A percentile compares a stretch with the other conserved stretches of the same genome.
phyloP scores from a whole-genome alignment of 2,329 filamentous ascomycete genomes.

The Fusarium fujikuroi region DNA sequence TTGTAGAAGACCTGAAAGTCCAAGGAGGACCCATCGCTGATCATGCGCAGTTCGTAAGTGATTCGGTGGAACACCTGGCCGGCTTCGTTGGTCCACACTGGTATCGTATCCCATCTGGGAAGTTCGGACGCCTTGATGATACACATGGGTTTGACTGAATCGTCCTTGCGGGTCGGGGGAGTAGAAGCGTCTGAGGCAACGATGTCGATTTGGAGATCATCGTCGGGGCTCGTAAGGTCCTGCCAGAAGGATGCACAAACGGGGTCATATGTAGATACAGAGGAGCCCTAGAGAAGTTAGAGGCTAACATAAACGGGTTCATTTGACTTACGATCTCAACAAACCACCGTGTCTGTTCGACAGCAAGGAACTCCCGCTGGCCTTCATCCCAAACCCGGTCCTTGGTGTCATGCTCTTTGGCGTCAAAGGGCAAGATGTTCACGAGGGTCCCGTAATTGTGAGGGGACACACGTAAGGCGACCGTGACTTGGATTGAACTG shows the following conservation, averaged over 20 bases:
- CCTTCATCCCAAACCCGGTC: constrained; percentile 38
- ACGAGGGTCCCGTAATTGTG: constrained; percentile 44
- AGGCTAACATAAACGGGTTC: not conserved
- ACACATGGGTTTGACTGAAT: constrained; percentile 32
- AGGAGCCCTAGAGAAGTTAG: constrained; percentile 27
- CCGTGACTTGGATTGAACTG: constrained; percentile 16
- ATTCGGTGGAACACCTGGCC: constrained; percentile 23
- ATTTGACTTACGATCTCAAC: constrained; percentile 33
- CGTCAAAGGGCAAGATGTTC: constrained; percentile 27
- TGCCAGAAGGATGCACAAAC: constrained; percentile 20
- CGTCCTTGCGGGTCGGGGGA: constrained; percentile 12
- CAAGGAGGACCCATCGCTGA: constrained; percentile 37
- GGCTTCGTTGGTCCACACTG: constrained; percentile 19
- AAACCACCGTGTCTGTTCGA: constrained; percentile 48
- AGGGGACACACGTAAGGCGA: constrained; percentile 45
- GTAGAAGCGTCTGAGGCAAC: constrained; percentile 10
- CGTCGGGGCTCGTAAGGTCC: not conserved
- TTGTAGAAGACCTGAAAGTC: constrained; percentile 41
- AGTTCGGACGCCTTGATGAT: constrained; percentile 25
- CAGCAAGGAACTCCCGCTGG: constrained; percentile 23
- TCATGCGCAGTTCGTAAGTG: constrained; percentile 40
- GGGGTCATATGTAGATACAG: constrained; percentile 14
- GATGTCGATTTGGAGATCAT: constrained; percentile 18
- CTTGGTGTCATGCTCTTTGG: constrained; percentile 4
- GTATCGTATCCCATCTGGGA: constrained; percentile 26